Evolutionary conservation across 2,329 filamentous ascomycete species (phyloP), one percentile per base, ranked within the genome.

Genomic region (Thermoascus crustaceus): DNA sequence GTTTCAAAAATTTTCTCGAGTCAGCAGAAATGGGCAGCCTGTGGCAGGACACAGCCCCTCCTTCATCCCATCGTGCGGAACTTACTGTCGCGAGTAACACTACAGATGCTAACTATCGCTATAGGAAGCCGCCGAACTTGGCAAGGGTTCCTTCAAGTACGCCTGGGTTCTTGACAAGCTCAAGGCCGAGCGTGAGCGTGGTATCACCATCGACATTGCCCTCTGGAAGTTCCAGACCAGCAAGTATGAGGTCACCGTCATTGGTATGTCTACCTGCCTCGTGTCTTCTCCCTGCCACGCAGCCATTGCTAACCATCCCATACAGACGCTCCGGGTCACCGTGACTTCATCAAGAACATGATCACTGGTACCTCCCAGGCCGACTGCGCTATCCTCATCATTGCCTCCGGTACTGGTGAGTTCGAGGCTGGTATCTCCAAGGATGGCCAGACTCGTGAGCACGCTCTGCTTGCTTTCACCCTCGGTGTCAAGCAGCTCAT

Each of bases 331-430:
- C 91, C 91, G 64, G 91, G 91, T 75, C 91, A 98, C 76, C 89
- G 91, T 91, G 91, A 98, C 69, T 98, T 96, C 81, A 96, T 98
- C 86, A 98, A 98, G 89, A 98, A 96, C 88, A 98, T 98, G 91
- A 98, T 98, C 73, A 96, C 91, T 83, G 91, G 91, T 88, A 96
- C 91, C 67, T 98, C 91, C 72, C 91, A 96, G 84, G 91, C 91
- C 61, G 91, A 98, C 68, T 96, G 91, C 76, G 91, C 91, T 66
- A 86, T 98, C 71, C 88, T 98, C 78, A 96, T 98, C 76, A 98
- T 98, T 74, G 91, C 89, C 62, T 87, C 91, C 65, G 91, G 91
- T 79, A 94, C 87, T 86, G 91, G 91, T 95, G 91, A 98, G 82
- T 98, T 98, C 82, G 91, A 98, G 82, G 91, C 91, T 83, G 91